Base-by-base conservation (phyloP, 768 basidiomycete genomes). In the Gautieria morchelliformis region DNA sequence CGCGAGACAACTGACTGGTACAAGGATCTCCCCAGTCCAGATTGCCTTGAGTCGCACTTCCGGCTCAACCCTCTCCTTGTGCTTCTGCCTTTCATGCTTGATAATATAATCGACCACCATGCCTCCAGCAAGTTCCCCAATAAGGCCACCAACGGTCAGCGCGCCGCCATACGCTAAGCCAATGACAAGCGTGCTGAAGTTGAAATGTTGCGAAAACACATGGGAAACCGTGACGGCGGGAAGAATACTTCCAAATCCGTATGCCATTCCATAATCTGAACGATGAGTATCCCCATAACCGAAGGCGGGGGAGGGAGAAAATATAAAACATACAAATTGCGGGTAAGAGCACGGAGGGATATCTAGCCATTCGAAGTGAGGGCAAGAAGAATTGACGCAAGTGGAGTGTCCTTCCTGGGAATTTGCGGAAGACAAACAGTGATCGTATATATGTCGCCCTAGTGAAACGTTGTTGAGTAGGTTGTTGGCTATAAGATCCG, bases 211-310 rank as follows among this genome's bases (percentile, higher is more conserved):
- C 4, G 71, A 72, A 59, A 73, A 74, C 2, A 74, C 58, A 7
- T 72, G 67, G 4, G 73, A 72, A 47, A 74, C 42, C 7, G 68
- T 74, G 55, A 74, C 61, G 10, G 72, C 72, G 32, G 72, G 72
- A 54, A 74, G 72, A 14, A 74, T 74, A 9, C 72, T 72, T 0
- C 72, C 72, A 51, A 70, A 72, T 2, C 72, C 72, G 58, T 73
- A 74, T 1, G 66, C 68, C 8, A 74, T 65, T 3, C 69, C 70
- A 24, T 35, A 53, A 24, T 53, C 52, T 53, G 32, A 32, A 8
- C 2, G 33, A 62, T 70, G 71, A 46, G 19, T 33, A 42, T 20
- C 55, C 27, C 5, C 33, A 20, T 22, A 17, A 6, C 42, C 8
- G 37, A 15, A 22, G 37, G 27, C 15, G 45, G 32, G 39, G 9